phyloP scores from a whole-genome alignment of 108 stramenopile genomes.

The Cylindrotheca closterium region DNA sequence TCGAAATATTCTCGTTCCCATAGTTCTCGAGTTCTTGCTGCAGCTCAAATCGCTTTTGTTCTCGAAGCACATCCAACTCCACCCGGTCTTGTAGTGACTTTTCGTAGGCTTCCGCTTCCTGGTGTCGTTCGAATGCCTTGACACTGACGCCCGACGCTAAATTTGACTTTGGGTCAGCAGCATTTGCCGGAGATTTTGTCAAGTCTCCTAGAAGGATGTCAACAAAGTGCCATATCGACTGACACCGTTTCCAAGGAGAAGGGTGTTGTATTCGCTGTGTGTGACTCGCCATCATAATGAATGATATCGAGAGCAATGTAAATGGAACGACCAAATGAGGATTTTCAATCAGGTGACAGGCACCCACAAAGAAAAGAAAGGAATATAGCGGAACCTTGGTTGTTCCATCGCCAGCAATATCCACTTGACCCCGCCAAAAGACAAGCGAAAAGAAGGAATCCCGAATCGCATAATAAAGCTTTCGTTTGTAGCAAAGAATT shows the following conservation, averaged over 20 bases:
- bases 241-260: conserved; percentile 69
- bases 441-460: conserved; percentile 46
- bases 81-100: conserved; percentile 14
- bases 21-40: conserved; percentile 40
- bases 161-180: conserved; percentile 12
- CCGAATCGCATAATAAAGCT: conserved; percentile 9
- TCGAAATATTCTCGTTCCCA: conserved; percentile 49
- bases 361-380: conserved; percentile 48
- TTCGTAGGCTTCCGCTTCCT: conserved; percentile 29
- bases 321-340: conserved; percentile 61
- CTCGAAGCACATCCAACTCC: conserved; percentile 24
- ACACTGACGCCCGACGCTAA: conserved; percentile 11
- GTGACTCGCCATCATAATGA: conserved; percentile 72
- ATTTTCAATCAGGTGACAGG: conserved; percentile 53
- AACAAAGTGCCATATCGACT: conserved; percentile 56
- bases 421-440: conserved; percentile 76
- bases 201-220: conserved; percentile 20
- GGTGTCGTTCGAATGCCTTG: conserved; percentile 32
- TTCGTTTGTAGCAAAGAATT: conserved; percentile 51
- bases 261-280: conserved; percentile 56
- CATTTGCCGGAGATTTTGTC: conserved; percentile 18
- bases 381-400: conserved; percentile 66
- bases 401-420: conserved; percentile 28
- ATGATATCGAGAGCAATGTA: conserved; percentile 52
- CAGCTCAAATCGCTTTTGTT: conserved; percentile 40